A percentile compares a stretch with the other conserved stretches of the same genome.
Conservation (phyloP, 306 rosid genomes). For the Malus sieversii region DNA sequence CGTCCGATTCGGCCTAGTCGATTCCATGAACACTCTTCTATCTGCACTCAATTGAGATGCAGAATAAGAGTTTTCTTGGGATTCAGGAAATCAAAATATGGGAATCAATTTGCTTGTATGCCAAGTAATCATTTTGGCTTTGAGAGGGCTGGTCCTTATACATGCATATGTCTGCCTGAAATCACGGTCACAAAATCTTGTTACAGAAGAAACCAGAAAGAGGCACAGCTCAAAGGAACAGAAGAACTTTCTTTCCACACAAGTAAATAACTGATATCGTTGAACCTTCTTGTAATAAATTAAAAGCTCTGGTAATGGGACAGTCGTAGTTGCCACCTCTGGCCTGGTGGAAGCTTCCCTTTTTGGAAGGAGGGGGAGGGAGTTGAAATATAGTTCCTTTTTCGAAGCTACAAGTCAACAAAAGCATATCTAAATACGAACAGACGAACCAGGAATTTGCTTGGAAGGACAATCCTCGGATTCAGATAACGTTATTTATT, state of each 20-base stretch:
- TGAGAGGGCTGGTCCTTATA: background rate
- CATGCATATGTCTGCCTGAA: background rate
- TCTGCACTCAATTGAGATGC: background rate
- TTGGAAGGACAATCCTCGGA: background rate
- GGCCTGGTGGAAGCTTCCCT: background rate
- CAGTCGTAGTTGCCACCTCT: background rate
- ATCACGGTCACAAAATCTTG: background rate
- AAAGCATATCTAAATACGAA: background rate
- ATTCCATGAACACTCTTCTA: background rate
- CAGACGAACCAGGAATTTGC: background rate
- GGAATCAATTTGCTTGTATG: background rate
- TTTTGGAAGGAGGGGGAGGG: background rate
- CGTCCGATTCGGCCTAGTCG: background rate
- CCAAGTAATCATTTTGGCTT: background rate
- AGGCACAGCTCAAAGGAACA: background rate
- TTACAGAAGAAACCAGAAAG: background rate
- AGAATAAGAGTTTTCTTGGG: background rate
- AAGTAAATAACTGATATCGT: background rate
- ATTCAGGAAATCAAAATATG: background rate
- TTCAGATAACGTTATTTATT: background rate
- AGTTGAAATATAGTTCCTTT: background rate
- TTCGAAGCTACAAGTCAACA: background rate
- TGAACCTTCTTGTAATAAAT: background rate
- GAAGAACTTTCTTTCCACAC: background rate
- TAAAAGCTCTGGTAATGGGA: background rate